Evolutionary conservation across 345 rosid genomes (phyloP), one percentile per base, ranked within the genome.

Genomic region (Citrus inodora): DNA sequence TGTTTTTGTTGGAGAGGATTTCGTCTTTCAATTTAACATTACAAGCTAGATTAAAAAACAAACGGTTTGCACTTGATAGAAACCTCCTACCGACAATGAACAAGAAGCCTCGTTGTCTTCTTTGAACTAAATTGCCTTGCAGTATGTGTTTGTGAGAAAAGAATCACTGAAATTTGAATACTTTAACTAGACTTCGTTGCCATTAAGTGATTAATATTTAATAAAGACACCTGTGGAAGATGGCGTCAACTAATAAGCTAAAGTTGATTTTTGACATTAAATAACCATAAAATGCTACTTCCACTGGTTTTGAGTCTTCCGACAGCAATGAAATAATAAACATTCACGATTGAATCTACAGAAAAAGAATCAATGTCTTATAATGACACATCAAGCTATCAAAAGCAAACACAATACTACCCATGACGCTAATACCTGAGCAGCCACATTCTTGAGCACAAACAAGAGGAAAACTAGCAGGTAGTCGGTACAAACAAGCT

Each of bases 391-490:
- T 25, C 40, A 25, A 8, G 13, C 61, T 38, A 67, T 67, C 64
- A 56, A 63, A 71, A 75, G 28, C 76, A 83, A 78, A 37, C 73
- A 79, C 63, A 51, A 66, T 17, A 33, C 60, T 73, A 24, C 67
- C 76, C 79, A 73, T 65, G 68, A 80, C 58, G 61, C 74, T 73
- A 56, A 56, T 75, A 56, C 69, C 67, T 74, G 70, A 7, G 37
- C 82, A 24, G 55, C 82, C 25, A 35, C 55, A 68, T 14, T n/a
- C 65, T 51, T 67, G 69, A 80, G 24, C 68, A 62, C 51, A 73
- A 59, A 67, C 76, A 72, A 16, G 77, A 71, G 21, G 73, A 51
- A 32, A 25, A 60, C 72, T 27, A 48, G 70, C 67, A 46, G 73
- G 56, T 6, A 78, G 66, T 25, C 74, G 30, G 56, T 27, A 33